Evolutionary conservation across 202 grass and related monocot genomes (phyloP).

Genomic region (Alloteropsis angusta): DNA sequence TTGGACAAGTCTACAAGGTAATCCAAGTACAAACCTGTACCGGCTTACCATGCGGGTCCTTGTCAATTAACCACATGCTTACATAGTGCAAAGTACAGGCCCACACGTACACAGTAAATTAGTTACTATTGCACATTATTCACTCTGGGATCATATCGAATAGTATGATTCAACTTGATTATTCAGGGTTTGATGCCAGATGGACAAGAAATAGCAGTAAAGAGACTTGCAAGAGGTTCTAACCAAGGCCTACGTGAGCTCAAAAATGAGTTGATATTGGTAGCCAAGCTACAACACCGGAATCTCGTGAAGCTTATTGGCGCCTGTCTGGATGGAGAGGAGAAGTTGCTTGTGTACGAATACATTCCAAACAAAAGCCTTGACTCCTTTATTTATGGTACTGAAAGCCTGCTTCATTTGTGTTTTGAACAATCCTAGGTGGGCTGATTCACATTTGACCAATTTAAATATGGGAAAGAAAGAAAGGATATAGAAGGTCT

Average conservation of each 20-base stretch:
- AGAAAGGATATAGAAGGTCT: neutral
- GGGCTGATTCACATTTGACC: neutral
- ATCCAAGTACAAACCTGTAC: neutral
- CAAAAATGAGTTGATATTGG: neutral
- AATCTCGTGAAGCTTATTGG: too few relatives aligned
- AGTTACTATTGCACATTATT: neutral
- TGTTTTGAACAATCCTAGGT: neutral
- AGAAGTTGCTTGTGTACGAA: too few relatives aligned
- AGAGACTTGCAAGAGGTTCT: conserved; percentile 31
- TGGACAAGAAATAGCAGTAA: conserved; percentile 40
- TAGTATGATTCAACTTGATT: neutral
- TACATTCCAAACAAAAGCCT: conserved; percentile 32
- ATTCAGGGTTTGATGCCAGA: conserved; percentile 39
- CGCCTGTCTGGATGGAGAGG: too few relatives aligned
- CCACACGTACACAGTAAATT: neutral
- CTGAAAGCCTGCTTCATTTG: neutral
- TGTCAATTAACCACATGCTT: neutral
- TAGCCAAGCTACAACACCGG: too few relatives aligned
- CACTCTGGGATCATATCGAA: neutral
- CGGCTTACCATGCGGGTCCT: neutral
- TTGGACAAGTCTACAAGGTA: conserved; percentile 52
- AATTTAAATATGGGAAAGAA: neutral
- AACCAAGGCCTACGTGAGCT: conserved; percentile 35
- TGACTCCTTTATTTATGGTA: conserved; percentile 39
- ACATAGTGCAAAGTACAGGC: neutral